Base-by-base conservation (phyloP, 2,329 filamentous ascomycete genomes). In the Phaeomoniella chlamydospora region DNA sequence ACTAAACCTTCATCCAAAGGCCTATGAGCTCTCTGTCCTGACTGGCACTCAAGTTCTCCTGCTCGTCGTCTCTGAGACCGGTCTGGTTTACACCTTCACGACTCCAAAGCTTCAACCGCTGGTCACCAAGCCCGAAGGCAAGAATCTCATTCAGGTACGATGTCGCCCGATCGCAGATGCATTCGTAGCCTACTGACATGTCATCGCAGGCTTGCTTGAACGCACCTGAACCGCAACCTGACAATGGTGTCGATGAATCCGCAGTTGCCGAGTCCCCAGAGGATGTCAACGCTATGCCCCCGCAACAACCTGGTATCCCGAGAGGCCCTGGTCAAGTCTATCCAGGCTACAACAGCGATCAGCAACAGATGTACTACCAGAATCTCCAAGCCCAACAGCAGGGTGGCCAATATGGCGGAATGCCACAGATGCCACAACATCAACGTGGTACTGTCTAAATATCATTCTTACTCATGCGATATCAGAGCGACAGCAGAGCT, bases 81-180 rank as follows among this genome's bases (percentile, higher is more conserved):
- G 88, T 46, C 76, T 96, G 19, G 88, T 96, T 51, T 96, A 96
- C 64, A 96, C 88, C 41, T 96, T 96, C 60, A 96, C 88, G 43
- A 98, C 90, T 12, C 90, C 90, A 14, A 98, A 98, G 69, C 77
- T 98, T 38, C 90, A 96, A 65, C 90, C 90, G 43, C 76, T 98
- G 37, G 90, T 96, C 49, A 98, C 90, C 44, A 96, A 96, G 68
- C 81, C 90, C 13, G 90, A 96, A 64, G 90, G 90, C 65, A 98
- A 98, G 74, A 98, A 98, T 59, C 68, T 98, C 46, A 96, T 98
- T 49, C 90, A 98, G 77, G 90, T 94, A 74, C 45, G 75, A 26
- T 15, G 13, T 26, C 13, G 26, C 29, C 6, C 12, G 22, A 3
- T 17, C 26, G n/a, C 13, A n/a, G n/a, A n/a, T 4, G 15, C 34